phyloP scores from a whole-genome alignment of 495 filamentous ascomycete species.

The Penicillium cosmopolitanum region DNA sequence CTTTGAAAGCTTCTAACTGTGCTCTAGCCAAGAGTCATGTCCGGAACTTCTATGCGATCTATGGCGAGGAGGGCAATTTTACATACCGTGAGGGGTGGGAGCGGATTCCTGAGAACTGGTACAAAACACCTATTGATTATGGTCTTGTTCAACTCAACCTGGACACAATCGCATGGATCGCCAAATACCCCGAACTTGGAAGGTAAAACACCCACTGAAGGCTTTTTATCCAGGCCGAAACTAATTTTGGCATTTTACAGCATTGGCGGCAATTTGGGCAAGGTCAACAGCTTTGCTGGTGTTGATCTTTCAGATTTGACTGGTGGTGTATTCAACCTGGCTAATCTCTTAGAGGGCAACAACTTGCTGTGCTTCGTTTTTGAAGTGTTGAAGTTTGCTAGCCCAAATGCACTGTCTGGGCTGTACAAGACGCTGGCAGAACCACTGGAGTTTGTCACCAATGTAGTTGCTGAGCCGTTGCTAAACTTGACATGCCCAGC shows the following conservation, averaged over 20 bases:
- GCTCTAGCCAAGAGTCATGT: slow-evolving; percentile 40
- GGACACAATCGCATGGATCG: slow-evolving; percentile 44
- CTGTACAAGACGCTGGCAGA: slow-evolving; percentile 41
- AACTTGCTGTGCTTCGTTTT: slow-evolving; percentile 54
- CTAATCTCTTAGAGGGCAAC: slow-evolving; percentile 46
- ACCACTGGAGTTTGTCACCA: slow-evolving; percentile 34
- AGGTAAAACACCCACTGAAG: slow-evolving; percentile 24
- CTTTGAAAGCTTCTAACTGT: slow-evolving; percentile 14
- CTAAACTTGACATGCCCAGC: slow-evolving; percentile 40
- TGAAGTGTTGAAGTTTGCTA: slow-evolving; percentile 44
- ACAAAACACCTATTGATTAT: slow-evolving; percentile 50
- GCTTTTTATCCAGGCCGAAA: not conserved
- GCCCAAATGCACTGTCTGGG: slow-evolving; percentile 42
- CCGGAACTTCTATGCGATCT: slow-evolving; percentile 52
- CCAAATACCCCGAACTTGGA: slow-evolving; percentile 42
- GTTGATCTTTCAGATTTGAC: slow-evolving; percentile 53
- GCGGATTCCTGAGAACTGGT: slow-evolving; percentile 64
- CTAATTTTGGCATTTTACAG: slow-evolving; percentile 7
- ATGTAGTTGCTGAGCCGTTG: slow-evolving; percentile 30
- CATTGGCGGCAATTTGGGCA: slow-evolving; percentile 62
- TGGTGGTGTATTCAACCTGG: slow-evolving; percentile 49
- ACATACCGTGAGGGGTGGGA: slow-evolving; percentile 53
- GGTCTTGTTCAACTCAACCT: slow-evolving; percentile 39
- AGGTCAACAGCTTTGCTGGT: slow-evolving; percentile 58
- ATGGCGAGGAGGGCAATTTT: slow-evolving; percentile 41